phyloP scores from a whole-genome alignment of 306 rosid species.

The Medicago arabica region DNA sequence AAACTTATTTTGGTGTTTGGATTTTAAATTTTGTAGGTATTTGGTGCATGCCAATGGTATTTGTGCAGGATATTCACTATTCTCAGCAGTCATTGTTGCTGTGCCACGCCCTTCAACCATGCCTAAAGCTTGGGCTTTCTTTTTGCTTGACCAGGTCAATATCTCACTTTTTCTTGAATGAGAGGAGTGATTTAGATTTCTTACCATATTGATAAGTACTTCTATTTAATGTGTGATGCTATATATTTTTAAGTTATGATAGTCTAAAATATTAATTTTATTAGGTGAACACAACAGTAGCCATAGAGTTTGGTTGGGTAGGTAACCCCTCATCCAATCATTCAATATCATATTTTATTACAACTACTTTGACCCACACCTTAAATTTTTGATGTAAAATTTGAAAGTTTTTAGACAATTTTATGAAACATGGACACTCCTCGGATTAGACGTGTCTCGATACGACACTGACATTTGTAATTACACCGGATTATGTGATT shows the following conservation, averaged over 20 bases:
- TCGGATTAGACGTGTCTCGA: no score
- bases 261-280: no score
- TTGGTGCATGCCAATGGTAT: conserved; percentile 92
- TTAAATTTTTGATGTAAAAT: no score
- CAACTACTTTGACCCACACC: no score
- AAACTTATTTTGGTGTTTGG: not conserved
- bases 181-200: not conserved
- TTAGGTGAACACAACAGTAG: no score
- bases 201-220: not conserved
- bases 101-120: conserved; percentile 61
- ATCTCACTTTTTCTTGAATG: not conserved
- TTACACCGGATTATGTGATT: no score
- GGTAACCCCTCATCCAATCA: no score
- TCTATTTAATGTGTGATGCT: not conserved
- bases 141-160: conserved; percentile 80
- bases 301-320: no score
- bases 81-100: conserved; percentile 70
- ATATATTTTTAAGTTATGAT: not conserved
- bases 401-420: no score
- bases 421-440: no score
- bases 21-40: conserved; percentile 56
- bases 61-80: conserved; percentile 88
- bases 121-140: conserved; percentile 80
- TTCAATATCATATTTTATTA: no score
- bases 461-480: no score